A percentile compares a stretch with the other conserved stretches of the same genome.
These are phyloP conservation scores for Entelexis paramagnoliae DNA, from an alignment of 1,139 yeast genomes.

Conservation along the genomic window DNA sequence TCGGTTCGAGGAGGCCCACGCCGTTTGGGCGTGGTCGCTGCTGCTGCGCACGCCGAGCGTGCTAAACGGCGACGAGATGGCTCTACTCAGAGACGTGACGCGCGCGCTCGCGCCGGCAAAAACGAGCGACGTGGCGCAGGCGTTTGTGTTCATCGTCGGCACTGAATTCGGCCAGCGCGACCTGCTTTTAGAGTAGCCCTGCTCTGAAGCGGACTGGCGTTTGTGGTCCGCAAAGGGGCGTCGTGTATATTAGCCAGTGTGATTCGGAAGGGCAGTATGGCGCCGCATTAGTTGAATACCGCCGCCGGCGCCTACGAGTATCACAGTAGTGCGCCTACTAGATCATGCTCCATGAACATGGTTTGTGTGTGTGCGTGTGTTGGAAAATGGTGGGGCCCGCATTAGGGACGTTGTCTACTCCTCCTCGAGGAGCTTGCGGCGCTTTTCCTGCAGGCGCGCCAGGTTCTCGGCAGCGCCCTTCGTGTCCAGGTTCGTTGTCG, in stretches of 20 bases:
- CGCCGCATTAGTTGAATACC: too few species aligned
- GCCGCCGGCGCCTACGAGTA: too few species aligned
- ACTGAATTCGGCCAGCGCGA: conserved; percentile 13
- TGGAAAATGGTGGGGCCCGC: too few species aligned
- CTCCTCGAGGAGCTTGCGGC: conserved; percentile 10
- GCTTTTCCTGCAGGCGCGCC: conserved; percentile 34
- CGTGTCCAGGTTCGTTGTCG: conserved; percentile 52
- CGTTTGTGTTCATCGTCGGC: conserved; percentile 11
- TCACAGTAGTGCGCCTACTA: too few species aligned
- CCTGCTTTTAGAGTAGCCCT: neutral
- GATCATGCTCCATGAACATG: too few species aligned
- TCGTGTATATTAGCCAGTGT: too few species aligned
- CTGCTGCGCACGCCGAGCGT: conserved; percentile 35
- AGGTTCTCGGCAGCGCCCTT: conserved; percentile 69
- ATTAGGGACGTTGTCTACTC: neutral
- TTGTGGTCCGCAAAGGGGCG: too few species aligned
- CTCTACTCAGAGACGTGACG: conserved; percentile 35
- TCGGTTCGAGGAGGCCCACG: neutral
- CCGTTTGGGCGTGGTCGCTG: conserved; percentile 35
- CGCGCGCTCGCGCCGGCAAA: conserved; percentile 6
- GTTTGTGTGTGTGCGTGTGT: too few species aligned
- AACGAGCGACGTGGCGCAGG: conserved; percentile 1
- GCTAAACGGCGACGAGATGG: conserved; percentile 33
- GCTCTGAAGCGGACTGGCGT: too few species aligned
- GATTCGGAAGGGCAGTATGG: too few species aligned